A percentile compares a stretch with the other conserved stretches of the same genome.
Evolutionary conservation across 2,329 filamentous ascomycete species (phyloP).

Genomic region (Ophiostoma pallidulum): DNA sequence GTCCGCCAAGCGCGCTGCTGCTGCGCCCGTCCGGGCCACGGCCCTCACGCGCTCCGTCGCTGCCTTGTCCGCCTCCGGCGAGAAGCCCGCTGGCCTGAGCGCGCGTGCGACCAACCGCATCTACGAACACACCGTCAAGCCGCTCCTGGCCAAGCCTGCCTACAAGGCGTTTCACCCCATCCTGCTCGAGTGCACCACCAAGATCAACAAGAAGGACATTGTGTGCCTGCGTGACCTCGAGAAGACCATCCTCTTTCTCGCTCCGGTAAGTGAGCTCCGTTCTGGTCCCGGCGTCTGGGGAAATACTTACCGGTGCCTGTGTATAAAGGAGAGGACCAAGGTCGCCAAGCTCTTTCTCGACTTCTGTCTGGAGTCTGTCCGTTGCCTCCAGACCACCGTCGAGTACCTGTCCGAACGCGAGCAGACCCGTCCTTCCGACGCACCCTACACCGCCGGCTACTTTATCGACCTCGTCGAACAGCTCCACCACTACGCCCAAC

Average conservation of each 20-base stretch:
- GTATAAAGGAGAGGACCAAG: constrained; percentile 69
- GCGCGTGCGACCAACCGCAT: constrained; percentile 66
- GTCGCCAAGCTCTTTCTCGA: constrained; percentile 63
- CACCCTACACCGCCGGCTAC: constrained; percentile 90
- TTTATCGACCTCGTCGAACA: constrained; percentile 95
- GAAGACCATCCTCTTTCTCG: constrained; percentile 83
- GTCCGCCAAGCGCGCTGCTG: constrained; percentile 22
- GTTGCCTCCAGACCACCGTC: constrained; percentile 82
- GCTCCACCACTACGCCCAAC: constrained; percentile 79
- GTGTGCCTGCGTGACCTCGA: constrained; percentile 87
- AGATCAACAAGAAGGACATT: constrained; percentile 77
- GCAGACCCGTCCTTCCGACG: constrained; percentile 73
- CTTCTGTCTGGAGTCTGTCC: constrained; percentile 85
- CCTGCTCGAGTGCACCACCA: constrained; percentile 66
- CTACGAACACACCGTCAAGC: constrained; percentile 66
- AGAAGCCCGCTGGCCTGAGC: constrained; percentile 53
- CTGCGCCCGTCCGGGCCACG: constrained; percentile 32
- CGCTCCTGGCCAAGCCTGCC: constrained; percentile 62
- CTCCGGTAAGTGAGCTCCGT: constrained; percentile 66
- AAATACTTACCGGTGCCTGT: constrained; percentile 61
- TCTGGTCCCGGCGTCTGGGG: constrained; percentile 42
- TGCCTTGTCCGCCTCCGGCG: constrained; percentile 34
- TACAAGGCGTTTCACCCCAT: constrained; percentile 76
- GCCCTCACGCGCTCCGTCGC: constrained; percentile 54
- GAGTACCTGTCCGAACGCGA: constrained; percentile 78